A percentile compares a stretch with the other conserved stretches of the same genome.
Evolutionary conservation across 192 early-diverging fungal genomes (phyloP).

Genomic region (Entomortierella beljakovae): DNA sequence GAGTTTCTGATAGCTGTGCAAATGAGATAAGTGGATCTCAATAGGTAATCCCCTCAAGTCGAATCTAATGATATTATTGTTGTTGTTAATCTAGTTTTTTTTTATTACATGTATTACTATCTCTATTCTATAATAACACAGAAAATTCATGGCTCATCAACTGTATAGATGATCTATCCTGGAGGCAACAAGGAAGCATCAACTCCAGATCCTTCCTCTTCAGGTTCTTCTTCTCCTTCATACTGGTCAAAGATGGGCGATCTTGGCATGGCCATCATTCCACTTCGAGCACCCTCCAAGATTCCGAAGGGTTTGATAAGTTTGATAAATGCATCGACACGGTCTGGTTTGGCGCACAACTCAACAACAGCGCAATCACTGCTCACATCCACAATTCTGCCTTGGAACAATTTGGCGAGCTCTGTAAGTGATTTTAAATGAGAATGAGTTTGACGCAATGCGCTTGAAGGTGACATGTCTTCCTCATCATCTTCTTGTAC

Average conservation of each 20-base stretch:
- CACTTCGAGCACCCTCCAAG: constrained; percentile 92
- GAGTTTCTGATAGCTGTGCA: background rate
- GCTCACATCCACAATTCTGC: constrained; percentile 88
- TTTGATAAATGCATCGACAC: constrained; percentile 93
- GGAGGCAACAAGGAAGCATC: constrained; percentile 95
- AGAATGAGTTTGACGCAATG: constrained; percentile 63
- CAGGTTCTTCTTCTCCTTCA: constrained; percentile 71
- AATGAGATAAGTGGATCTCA: no score
- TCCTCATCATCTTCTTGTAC: constrained; percentile 41
- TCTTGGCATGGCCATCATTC: constrained; percentile 97
- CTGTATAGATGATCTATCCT: constrained; percentile 65
- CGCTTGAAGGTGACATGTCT: constrained; percentile 55
- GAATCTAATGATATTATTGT: no score
- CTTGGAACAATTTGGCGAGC: constrained; percentile 87
- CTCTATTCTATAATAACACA: background rate
- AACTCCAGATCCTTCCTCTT: constrained; percentile 73
- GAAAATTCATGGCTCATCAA: background rate
- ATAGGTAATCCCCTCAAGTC: no score
- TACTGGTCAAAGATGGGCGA: constrained; percentile 83
- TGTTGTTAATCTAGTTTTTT: background rate
- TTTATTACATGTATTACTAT: background rate
- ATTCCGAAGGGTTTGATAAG: constrained; percentile 96
- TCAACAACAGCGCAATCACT: constrained; percentile 88
- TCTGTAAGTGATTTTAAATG: constrained; percentile 86
- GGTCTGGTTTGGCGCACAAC: constrained; percentile 86